phyloP scores from a whole-genome alignment of 139 green algal species.

The Pseudopediastrum boryanum region DNA sequence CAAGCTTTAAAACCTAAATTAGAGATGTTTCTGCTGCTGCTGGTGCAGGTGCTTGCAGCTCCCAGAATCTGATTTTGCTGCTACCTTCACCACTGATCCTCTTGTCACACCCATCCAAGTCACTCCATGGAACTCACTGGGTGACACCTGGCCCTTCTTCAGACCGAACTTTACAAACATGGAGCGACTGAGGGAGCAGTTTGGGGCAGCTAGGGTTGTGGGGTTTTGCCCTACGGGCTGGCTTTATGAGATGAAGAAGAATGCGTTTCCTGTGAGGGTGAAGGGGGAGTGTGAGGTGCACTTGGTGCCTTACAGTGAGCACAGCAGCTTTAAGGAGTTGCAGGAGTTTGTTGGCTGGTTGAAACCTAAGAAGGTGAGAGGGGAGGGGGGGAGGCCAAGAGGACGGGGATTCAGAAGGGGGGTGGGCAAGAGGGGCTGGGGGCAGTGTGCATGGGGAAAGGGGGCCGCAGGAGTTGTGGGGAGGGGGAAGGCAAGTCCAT shows the following conservation, averaged over 20 bases:
- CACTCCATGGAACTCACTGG: constrained; percentile 53
- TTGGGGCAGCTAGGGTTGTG: constrained; percentile 67
- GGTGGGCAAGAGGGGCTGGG: neutral
- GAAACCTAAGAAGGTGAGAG: constrained; percentile 59
- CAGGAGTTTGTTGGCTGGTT: constrained; percentile 72
- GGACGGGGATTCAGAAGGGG: neutral
- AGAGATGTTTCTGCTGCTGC: neutral
- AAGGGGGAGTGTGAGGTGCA: constrained; percentile 56
- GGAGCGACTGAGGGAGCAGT: constrained; percentile 49
- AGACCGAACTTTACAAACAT: constrained; percentile 86
- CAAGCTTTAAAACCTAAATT: too few relatives aligned
- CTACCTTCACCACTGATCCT: constrained; percentile 40
- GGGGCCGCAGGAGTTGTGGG: too few relatives aligned
- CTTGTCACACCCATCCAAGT: constrained; percentile 56
- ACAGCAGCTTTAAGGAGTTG: constrained; percentile 85
- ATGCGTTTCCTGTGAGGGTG: neutral
- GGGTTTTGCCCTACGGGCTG: constrained; percentile 92
- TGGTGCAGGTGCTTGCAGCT: constrained; percentile 8
- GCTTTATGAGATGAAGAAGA: constrained; percentile 75
- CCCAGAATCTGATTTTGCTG: neutral
- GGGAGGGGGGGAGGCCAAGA: neutral
- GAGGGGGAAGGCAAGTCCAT: too few relatives aligned
- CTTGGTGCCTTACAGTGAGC: constrained; percentile 92
- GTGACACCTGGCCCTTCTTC: constrained; percentile 90
- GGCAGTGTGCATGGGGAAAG: too few relatives aligned